A percentile compares a stretch with the other conserved stretches of the same genome.
Evolutionary conservation across 1,139 yeast genomes (phyloP).

Genomic region (Debaryomycetaceae sp.): DNA sequence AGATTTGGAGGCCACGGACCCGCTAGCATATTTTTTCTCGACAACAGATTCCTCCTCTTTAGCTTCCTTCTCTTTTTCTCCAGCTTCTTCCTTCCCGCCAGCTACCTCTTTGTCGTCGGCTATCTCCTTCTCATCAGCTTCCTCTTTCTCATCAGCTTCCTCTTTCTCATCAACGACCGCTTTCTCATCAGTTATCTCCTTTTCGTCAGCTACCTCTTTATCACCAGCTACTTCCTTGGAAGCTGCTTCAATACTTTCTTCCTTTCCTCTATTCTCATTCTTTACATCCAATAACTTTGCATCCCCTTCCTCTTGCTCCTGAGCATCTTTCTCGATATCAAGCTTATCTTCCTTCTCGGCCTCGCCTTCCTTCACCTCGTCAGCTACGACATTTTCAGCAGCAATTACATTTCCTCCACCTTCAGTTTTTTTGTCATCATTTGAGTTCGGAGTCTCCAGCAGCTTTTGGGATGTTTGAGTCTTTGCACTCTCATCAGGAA

Average conservation of each 20-base stretch:
- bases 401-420: neutral
- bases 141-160: slow-evolving; percentile 5
- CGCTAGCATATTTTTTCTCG: slow-evolving; percentile 1
- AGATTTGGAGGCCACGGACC: neutral
- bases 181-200: slow-evolving; percentile 3
- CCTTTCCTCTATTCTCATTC: neutral
- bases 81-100: neutral
- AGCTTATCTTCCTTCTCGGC: neutral
- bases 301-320: neutral
- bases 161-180: slow-evolving; percentile 4
- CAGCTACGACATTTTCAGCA: neutral
- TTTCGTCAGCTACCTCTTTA: slow-evolving; percentile 4
- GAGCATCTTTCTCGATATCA: neutral
- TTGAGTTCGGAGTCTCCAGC: neutral
- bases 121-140: slow-evolving; percentile 2
- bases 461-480: neutral
- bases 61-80: slow-evolving; percentile 2
- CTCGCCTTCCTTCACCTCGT: slow-evolving; percentile 2
- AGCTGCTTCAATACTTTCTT: neutral
- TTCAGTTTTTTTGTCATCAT: neutral
- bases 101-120: neutral
- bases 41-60: slow-evolving; percentile 8
- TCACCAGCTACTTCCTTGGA: neutral
- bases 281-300: neutral
- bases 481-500: neutral